Evolutionary conservation across 179 eudicot genomes (phyloP).

Genomic region (Nepenthes alata): DNA sequence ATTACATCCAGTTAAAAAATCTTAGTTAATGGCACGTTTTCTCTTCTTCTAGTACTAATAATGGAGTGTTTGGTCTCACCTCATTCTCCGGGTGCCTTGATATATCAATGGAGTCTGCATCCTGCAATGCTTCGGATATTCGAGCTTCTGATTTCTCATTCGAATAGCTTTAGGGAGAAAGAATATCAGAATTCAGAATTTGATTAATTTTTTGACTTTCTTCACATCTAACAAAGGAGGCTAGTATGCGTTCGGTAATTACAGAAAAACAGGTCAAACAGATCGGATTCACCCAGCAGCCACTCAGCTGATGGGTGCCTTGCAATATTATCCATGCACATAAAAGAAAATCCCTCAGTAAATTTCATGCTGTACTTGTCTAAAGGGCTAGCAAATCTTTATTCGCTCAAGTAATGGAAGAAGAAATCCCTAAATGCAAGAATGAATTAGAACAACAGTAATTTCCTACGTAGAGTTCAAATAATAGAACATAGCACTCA

Average conservation of each 20-base stretch:
- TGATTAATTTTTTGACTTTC: neutral
- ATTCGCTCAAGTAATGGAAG: neutral
- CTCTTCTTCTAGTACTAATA: too few species aligned
- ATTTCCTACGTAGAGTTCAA: neutral
- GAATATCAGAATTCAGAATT: constrained; percentile 1
- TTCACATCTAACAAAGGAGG: too few species aligned
- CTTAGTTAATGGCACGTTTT: too few species aligned
- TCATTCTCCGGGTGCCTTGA: neutral
- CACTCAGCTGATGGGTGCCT: neutral
- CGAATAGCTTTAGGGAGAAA: constrained; percentile 27
- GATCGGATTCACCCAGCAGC: neutral
- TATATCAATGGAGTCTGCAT: constrained; percentile 14
- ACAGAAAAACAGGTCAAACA: neutral
- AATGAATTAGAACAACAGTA: neutral
- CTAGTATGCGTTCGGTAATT: neutral
- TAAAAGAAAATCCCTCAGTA: neutral
- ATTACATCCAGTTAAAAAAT: too few species aligned
- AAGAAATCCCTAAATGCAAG: neutral
- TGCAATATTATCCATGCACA: too few species aligned
- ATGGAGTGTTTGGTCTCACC: too few species aligned
- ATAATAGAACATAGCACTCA: neutral
- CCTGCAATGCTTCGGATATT: constrained; percentile 29
- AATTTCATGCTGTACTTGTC: neutral
- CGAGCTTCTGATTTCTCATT: constrained; percentile 67
- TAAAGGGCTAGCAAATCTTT: neutral